Evolutionary conservation across 345 rosid genomes (phyloP).

Genomic region (Rhodomyrtus tomentosa): DNA sequence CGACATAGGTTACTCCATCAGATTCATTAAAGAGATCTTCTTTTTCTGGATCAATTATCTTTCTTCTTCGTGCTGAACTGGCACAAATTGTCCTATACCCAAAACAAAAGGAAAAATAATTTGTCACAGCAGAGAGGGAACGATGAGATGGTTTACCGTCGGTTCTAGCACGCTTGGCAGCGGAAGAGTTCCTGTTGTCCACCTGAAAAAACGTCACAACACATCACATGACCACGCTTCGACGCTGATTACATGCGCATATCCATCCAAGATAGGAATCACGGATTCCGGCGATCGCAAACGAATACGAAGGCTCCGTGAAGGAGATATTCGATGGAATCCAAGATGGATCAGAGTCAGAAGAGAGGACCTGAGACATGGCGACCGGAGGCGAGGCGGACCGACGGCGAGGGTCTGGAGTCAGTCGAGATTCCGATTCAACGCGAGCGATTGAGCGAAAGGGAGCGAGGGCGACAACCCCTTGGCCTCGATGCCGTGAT

Average conservation of each 20-base stretch:
- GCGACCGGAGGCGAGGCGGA: neutral
- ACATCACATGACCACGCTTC: neutral
- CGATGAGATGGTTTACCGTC: conserved; percentile 41
- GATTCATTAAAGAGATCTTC: neutral
- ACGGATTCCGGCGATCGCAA: neutral
- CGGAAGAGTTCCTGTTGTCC: conserved; percentile 85
- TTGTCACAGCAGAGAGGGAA: neutral
- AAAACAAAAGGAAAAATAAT: too few species aligned
- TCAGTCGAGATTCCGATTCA: neutral
- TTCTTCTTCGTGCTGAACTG: neutral
- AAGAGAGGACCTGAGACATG: neutral
- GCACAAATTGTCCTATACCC: neutral
- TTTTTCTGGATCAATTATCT: neutral
- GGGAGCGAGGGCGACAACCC: neutral
- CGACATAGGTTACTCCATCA: neutral
- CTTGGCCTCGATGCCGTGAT: neutral
- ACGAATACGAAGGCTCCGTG: neutral
- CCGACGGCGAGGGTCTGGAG: neutral
- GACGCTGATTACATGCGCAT: neutral
- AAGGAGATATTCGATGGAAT: neutral
- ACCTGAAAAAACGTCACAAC: conserved; percentile 29
- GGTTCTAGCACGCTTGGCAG: conserved; percentile 89
- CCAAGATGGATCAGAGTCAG: neutral
- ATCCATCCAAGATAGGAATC: neutral
- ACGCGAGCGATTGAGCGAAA: neutral